phyloP scores from a whole-genome alignment of 192 early-diverging fungal genomes.

The Coemansia sp. region DNA sequence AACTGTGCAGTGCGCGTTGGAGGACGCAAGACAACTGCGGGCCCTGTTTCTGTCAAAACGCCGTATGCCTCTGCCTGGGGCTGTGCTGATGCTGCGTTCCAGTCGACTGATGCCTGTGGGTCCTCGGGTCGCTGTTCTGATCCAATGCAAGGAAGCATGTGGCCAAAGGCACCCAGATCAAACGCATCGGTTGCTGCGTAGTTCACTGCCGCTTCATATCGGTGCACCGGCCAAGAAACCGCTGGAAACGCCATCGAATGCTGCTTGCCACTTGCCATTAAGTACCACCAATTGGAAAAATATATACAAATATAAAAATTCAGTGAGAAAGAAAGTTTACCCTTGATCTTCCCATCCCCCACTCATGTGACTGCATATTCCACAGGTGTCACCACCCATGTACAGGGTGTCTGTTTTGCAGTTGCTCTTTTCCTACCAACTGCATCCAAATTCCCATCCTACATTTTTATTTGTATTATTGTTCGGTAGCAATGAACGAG shows the following conservation, averaged over 20 bases:
- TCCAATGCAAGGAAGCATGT: constrained; percentile 21
- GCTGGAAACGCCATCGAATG: constrained; percentile 23
- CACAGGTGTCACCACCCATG: not conserved
- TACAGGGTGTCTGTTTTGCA: not conserved
- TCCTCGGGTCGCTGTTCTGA: not conserved
- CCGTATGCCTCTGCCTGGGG: not conserved
- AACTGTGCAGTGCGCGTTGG: constrained; percentile 38
- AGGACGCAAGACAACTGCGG: constrained; percentile 22
- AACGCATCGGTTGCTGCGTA: constrained; percentile 13
- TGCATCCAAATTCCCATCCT: not conserved
- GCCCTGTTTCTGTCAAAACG: constrained; percentile 1
- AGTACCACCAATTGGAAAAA: not conserved
- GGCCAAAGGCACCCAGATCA: constrained; percentile 8
- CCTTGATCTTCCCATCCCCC: not conserved
- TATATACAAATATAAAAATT: not conserved
- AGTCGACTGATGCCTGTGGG: not conserved
- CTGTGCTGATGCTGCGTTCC: constrained; percentile 20
- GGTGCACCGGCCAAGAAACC: constrained; percentile 38
- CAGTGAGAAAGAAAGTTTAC: not conserved
- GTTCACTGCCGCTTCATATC: constrained; percentile 10
- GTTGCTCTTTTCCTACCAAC: not conserved
- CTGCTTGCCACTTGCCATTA: not conserved
- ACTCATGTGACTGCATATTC: not conserved
- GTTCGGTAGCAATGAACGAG: constrained; percentile 29
- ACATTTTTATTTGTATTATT: not conserved